Base-by-base conservation (phyloP, 495 filamentous ascomycete genomes). In the Evernia prunastri region DNA sequence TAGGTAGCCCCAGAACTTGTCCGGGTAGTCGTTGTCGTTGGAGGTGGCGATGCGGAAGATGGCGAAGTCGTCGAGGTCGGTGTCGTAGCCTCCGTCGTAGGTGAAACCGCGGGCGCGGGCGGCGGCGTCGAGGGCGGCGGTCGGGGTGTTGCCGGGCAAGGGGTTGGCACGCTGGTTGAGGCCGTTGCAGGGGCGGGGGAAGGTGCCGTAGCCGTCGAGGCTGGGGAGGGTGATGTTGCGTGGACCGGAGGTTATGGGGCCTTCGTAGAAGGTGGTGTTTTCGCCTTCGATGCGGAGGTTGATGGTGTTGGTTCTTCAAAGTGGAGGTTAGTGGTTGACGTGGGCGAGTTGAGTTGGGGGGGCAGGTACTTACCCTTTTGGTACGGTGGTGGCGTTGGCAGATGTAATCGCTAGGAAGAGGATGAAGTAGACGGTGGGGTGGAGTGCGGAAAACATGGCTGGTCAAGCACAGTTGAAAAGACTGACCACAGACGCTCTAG, bases 161-260 rank as follows among this genome's bases (percentile, higher is more conserved):
- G 67, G 45, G 31, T 69, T 61, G 36, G 57, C 56, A 13, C 13
- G 9, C 7, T 3, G 1, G 59, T 56, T 56, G 35, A 25, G 54
- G 29, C 57, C 67, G 49, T 64, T 37, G 60, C 59, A 67, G 10
- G 20, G 27, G 36, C 27, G 27, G 23, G 51, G 54, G 54, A 56
- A n/a, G 15, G 13, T 7, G 1, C 51, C 49, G 20, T 11, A 42
- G n/a, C 31, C 18, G 0, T 45, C 56, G n/a, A 25, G 43, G 43
- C 17, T 12, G 1, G 4, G 2, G 25, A 29, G 18, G 56, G 65
- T 64, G 4, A 67, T 47, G 29, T 67, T 64, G 17, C 65, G 65
- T 8, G 65, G 65, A n/a, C 65, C 61, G 2, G 36, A 67, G 6
- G 27, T 68, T 39, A 67, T 67, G 36, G 61, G 60, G 4, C 64